phyloP scores from a whole-genome alignment of 139 green algal species.

The Chlamydomonas sp. region DNA sequence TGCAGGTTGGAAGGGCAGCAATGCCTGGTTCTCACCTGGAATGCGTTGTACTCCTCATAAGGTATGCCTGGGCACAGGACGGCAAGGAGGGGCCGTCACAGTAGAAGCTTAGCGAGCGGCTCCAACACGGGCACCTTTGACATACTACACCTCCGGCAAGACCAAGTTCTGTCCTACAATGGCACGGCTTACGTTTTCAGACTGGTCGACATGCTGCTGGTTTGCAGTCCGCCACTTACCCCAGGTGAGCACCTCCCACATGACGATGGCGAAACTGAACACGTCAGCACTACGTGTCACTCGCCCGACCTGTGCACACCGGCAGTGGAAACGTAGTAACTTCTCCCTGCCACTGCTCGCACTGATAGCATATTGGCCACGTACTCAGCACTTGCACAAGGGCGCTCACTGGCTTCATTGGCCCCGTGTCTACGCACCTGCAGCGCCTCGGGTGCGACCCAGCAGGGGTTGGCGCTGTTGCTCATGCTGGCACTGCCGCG shows the following conservation, averaged over 20 bases:
- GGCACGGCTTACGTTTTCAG: too few relatives aligned
- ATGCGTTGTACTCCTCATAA: constrained; percentile 34
- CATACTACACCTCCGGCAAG: too few relatives aligned
- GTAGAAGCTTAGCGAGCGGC: too few relatives aligned
- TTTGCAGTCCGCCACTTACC: neutral
- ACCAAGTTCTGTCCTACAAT: too few relatives aligned
- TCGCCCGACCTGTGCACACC: neutral
- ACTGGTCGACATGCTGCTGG: too few relatives aligned
- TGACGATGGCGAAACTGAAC: constrained; percentile 45
- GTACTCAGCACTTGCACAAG: too few relatives aligned
- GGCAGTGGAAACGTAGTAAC: neutral
- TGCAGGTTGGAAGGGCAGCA: neutral
- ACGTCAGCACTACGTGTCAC: constrained; percentile 16
- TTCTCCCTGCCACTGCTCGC: too few relatives aligned
- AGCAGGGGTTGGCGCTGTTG: constrained; percentile 44
- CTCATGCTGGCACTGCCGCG: constrained; percentile 1
- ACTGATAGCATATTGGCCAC: too few relatives aligned
- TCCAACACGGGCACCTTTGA: too few relatives aligned
- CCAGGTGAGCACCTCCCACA: constrained; percentile 55
- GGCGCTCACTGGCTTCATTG: too few relatives aligned
- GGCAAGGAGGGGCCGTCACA: too few relatives aligned
- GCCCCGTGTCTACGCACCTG: neutral
- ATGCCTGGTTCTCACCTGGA: constrained; percentile 22
- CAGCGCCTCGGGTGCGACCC: constrained; percentile 44
- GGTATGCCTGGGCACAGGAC: constrained; percentile 4